phyloP scores from a whole-genome alignment of 179 eudicot species.

The Corrigiola litoralis region DNA sequence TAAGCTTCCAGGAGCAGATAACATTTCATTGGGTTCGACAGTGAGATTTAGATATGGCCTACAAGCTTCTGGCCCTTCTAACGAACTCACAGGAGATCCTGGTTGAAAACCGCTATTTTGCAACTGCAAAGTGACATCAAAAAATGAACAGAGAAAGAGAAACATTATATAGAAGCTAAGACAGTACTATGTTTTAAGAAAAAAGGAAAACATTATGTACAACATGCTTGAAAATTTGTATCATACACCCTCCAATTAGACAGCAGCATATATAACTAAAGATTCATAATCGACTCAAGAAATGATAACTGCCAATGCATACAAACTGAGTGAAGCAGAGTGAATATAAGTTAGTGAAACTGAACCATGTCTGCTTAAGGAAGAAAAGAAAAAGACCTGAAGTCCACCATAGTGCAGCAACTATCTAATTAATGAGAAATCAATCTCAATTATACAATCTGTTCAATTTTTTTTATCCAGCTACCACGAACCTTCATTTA shows the following conservation, averaged over 20 bases:
- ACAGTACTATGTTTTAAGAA: not conserved
- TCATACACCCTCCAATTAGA: not conserved
- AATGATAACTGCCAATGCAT: too few species aligned
- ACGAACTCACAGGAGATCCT: slow-evolving; percentile 31
- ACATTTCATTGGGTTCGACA: slow-evolving; percentile 8
- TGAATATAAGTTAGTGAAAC: too few species aligned
- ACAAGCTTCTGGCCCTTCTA: slow-evolving; percentile 35
- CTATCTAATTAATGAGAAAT: too few species aligned
- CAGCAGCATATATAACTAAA: not conserved
- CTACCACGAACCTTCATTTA: too few species aligned
- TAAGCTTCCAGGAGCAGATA: slow-evolving; percentile 4
- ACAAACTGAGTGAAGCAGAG: too few species aligned
- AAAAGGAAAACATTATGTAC: not conserved
- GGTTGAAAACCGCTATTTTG: slow-evolving; percentile 20
- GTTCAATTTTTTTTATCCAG: too few species aligned
- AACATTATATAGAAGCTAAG: not conserved
- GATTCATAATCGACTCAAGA: not conserved
- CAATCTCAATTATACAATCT: too few species aligned
- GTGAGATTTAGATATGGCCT: slow-evolving; percentile 1
- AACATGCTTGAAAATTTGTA: not conserved
- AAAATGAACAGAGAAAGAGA: not conserved
- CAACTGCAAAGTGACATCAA: slow-evolving; percentile 18
- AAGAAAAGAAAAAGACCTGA: too few species aligned
- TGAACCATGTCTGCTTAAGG: too few species aligned
- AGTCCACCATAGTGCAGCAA: too few species aligned